Conservation (phyloP, 805 yeast species). For the Metschnikowia baotianmanensis region DNA sequence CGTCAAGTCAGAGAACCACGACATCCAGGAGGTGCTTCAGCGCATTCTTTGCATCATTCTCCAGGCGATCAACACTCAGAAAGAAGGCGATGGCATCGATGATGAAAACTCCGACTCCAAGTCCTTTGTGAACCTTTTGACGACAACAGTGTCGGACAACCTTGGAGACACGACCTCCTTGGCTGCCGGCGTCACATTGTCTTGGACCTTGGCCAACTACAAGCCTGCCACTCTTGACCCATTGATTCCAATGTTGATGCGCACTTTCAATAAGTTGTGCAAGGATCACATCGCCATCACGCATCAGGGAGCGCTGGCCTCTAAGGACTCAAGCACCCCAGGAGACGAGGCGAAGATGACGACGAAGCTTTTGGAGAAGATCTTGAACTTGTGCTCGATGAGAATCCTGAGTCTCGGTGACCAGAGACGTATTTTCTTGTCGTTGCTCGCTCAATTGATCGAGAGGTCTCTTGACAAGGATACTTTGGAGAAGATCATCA, state of each 20-base stretch:
- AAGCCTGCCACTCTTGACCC: conserved; percentile 75
- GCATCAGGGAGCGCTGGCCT: conserved; percentile 42
- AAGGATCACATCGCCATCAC: conserved; percentile 78
- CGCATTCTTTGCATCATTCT: conserved; percentile 69
- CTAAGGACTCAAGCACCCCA: conserved; percentile 28
- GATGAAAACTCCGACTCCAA: conserved; percentile 62
- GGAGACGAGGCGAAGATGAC: conserved; percentile 82
- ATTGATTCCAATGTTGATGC: conserved; percentile 71
- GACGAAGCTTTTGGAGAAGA: conserved; percentile 69
- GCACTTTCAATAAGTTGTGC: conserved; percentile 84
- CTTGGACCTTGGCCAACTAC: conserved; percentile 77
- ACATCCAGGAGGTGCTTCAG: conserved; percentile 80
- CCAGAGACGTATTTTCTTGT: conserved; percentile 83
- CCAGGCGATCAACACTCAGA: conserved; percentile 56
- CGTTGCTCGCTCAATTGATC: conserved; percentile 82
- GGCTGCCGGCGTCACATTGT: conserved; percentile 81
- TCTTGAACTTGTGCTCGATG: conserved; percentile 71
- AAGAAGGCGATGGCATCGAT: conserved; percentile 37
- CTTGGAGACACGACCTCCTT: conserved; percentile 69
- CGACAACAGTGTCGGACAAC: conserved; percentile 75
- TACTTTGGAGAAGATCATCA: conserved; percentile 69
- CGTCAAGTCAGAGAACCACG: conserved; percentile 77
- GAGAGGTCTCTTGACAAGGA: conserved; percentile 82
- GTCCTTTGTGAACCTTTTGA: conserved; percentile 57
- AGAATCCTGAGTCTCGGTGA: conserved; percentile 89